Percentiles rank a stretch among this genome's conserved stretches.
phyloP scores from a whole-genome alignment of 768 basidiomycete species.

The Leccinum boreale region DNA sequence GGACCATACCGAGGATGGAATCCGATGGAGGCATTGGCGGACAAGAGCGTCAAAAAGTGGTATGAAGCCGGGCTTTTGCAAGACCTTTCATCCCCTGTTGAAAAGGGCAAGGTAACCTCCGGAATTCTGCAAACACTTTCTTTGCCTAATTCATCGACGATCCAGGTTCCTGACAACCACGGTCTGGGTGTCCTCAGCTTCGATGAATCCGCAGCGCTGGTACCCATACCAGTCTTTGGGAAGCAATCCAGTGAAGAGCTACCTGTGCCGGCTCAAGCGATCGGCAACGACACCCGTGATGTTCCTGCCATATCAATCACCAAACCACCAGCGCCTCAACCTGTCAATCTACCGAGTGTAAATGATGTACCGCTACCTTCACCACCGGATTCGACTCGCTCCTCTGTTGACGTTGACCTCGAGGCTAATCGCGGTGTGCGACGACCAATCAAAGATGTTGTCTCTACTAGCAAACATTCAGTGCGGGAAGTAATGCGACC shows the following conservation, averaged over 20 bases:
- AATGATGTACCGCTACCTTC: slow-evolving; percentile 49
- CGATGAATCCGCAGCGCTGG: slow-evolving; percentile 48
- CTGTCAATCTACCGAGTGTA: slow-evolving; percentile 65
- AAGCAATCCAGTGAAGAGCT: slow-evolving; percentile 24
- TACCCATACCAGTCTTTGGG: slow-evolving; percentile 61
- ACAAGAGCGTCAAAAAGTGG: slow-evolving; percentile 85
- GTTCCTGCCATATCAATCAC: slow-evolving; percentile 61
- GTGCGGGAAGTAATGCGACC: slow-evolving; percentile 10
- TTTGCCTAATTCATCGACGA: slow-evolving; percentile 15
- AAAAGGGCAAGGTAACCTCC: slow-evolving; percentile 49
- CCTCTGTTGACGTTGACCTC: slow-evolving; percentile 36
- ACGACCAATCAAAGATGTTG: slow-evolving; percentile 22
- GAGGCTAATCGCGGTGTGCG: slow-evolving; percentile 42
- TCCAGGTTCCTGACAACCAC: slow-evolving; percentile 42
- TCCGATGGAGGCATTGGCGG: slow-evolving; percentile 91
- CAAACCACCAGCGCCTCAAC: slow-evolving; percentile 67
- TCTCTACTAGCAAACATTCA: slow-evolving; percentile 14
- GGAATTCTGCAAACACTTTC: not conserved
- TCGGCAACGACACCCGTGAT: slow-evolving; percentile 19
- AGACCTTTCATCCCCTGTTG: slow-evolving; percentile 38
- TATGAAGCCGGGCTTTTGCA: slow-evolving; percentile 71
- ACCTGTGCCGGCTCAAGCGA: slow-evolving; percentile 21
- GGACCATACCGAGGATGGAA: slow-evolving; percentile 93
- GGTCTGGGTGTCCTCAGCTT: slow-evolving; percentile 44
- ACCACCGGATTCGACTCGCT: slow-evolving; percentile 41